Conservation (phyloP, 441 rosid species). For the Hura crepitans region DNA sequence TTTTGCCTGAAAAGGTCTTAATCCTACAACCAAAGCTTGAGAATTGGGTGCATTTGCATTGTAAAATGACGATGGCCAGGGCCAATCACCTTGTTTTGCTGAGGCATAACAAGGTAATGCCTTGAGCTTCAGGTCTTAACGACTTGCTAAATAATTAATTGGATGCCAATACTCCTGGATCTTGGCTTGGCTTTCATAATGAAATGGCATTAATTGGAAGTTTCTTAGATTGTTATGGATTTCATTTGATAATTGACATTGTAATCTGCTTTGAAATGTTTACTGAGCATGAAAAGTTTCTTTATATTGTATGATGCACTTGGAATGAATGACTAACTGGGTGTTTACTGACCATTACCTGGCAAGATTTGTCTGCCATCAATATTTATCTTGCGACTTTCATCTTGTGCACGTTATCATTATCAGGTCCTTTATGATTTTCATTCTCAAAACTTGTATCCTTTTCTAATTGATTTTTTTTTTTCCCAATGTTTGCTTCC, state of each 20-base stretch:
- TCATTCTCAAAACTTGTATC: not conserved
- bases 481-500: constrained; percentile 20
- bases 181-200: constrained; percentile 13
- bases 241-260: constrained; percentile 13
- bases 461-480: constrained; percentile 9
- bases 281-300: not conserved
- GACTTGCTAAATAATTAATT: not conserved
- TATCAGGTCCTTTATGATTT: not conserved
- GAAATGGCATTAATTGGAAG: constrained; percentile 3
- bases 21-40: not conserved
- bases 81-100: not conserved
- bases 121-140: not conserved
- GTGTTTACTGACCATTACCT: not conserved
- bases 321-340: not conserved
- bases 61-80: not conserved
- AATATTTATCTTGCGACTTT: too few species aligned
- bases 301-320: not conserved
- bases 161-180: not conserved
- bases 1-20: not conserved
- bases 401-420: not conserved
- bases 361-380: not conserved
- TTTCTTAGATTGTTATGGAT: not conserved
- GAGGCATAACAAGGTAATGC: not conserved
- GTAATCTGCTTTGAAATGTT: not conserved
- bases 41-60: not conserved